Percentiles rank a stretch among this genome's conserved stretches.
Evolutionary conservation across 1,139 yeast species (phyloP).

Genomic region (Candida sanyaensis): DNA sequence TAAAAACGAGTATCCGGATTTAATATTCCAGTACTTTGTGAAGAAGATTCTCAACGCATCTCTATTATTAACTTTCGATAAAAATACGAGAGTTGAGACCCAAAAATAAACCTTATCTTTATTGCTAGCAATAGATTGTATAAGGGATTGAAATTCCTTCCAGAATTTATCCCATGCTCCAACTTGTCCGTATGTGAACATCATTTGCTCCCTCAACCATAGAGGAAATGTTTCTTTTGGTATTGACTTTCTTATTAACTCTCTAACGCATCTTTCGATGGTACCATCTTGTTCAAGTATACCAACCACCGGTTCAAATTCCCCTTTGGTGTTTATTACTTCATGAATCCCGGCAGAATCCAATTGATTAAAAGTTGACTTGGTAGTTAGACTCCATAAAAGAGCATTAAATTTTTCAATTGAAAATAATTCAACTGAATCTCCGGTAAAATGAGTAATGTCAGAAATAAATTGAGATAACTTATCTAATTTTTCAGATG

Average conservation of each 20-base stretch:
- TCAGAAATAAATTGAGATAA: slow-evolving; percentile 30
- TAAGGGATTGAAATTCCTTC: slow-evolving; percentile 36
- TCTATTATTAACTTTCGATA: slow-evolving; percentile 30
- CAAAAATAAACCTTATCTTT: slow-evolving; percentile 23
- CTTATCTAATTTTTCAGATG: slow-evolving; percentile 20
- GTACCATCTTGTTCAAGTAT: slow-evolving; percentile 23
- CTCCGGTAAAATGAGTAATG: slow-evolving; percentile 27
- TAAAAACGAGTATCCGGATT: slow-evolving; percentile 25
- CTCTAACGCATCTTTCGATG: slow-evolving; percentile 32
- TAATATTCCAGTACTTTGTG: slow-evolving; percentile 30
- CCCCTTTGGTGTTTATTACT: slow-evolving; percentile 13
- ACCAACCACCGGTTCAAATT: not conserved
- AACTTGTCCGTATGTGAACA: slow-evolving; percentile 42
- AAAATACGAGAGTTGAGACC: slow-evolving; percentile 38
- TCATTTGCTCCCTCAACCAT: slow-evolving; percentile 34
- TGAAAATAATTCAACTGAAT: slow-evolving; percentile 25
- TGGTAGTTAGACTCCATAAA: slow-evolving; percentile 32
- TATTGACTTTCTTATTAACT: slow-evolving; percentile 20
- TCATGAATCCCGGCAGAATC: slow-evolving; percentile 9
- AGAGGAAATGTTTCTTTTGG: slow-evolving; percentile 14
- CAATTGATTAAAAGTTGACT: slow-evolving; percentile 6
- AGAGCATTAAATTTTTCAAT: slow-evolving; percentile 35
- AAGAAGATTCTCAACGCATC: slow-evolving; percentile 34
- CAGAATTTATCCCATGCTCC: slow-evolving; percentile 43
- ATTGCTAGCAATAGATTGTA: slow-evolving; percentile 7